Evolutionary conservation across 1,284 basidiomycete genomes (phyloP).

Genomic region (Ceraceosorus bombacis): DNA sequence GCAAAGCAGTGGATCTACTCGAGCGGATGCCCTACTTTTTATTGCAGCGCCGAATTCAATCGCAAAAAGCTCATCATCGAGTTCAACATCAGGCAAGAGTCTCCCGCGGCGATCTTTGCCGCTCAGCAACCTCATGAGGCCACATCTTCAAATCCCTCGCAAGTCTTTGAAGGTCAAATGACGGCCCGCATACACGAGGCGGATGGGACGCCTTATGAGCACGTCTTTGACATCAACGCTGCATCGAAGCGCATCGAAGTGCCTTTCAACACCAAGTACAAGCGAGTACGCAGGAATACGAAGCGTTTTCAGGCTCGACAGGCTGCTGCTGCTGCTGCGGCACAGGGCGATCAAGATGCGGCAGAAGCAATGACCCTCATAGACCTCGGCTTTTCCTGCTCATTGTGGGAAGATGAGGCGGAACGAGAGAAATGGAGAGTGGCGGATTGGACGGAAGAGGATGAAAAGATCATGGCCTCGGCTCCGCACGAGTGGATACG

Average conservation of each 20-base stretch:
- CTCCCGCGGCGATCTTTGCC: constrained; percentile 58
- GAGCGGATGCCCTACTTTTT: constrained; percentile 87
- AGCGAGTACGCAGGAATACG: constrained; percentile 86
- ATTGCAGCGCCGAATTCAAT: constrained; percentile 84
- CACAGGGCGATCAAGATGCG: constrained; percentile 61
- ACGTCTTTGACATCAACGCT: constrained; percentile 83
- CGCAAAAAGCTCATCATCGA: constrained; percentile 97
- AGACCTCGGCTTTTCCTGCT: constrained; percentile 89
- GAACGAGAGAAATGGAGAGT: constrained; percentile 81
- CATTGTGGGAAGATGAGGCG: constrained; percentile 72
- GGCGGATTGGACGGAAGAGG: constrained; percentile 95
- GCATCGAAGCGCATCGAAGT: constrained; percentile 87
- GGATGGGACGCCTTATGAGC: constrained; percentile 97
- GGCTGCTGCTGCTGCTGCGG: constrained; percentile 83
- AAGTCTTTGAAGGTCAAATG: constrained; percentile 66
- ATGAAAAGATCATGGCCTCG: constrained; percentile 76
- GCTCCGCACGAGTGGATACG: constrained; percentile 97
- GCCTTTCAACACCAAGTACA: constrained; percentile 99
- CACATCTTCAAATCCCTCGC: constrained; percentile 50
- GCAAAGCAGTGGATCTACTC: constrained; percentile 98
- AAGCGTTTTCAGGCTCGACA: constrained; percentile 90
- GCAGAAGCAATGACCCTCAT: constrained; percentile 88
- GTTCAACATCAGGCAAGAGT: constrained; percentile 81
- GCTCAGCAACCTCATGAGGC: constrained; percentile 38
- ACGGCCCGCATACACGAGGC: constrained; percentile 98